Evolutionary conservation across 345 rosid species (phyloP).

Genomic region (Clausena lansium): DNA sequence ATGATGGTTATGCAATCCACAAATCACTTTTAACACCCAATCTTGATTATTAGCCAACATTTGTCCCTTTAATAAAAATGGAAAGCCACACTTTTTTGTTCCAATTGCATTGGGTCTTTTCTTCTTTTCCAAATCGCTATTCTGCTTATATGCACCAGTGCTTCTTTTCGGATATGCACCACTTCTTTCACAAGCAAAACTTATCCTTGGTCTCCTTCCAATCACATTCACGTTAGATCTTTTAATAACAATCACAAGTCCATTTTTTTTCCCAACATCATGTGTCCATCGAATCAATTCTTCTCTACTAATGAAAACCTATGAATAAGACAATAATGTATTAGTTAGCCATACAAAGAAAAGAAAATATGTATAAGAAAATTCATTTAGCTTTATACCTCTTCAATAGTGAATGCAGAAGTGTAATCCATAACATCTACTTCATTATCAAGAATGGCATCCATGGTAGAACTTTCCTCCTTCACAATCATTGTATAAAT

Average conservation of each 20-base stretch:
- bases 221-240: conserved; percentile 9
- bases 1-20: no score
- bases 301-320: no score
- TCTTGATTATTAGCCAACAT: no score
- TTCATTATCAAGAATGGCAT: neutral
- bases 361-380: neutral
- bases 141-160: neutral
- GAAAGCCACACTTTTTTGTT: no score
- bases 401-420: conserved; percentile 4
- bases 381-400: no score
- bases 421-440: neutral
- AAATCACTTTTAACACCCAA: no score
- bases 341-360: neutral
- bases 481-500: neutral
- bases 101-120: no score
- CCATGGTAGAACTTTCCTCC: conserved; percentile 14
- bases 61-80: no score
- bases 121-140: neutral
- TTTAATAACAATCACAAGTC: conserved; percentile 8
- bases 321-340: no score
- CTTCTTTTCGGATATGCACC: neutral
- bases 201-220: conserved; percentile 17
- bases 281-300: conserved; percentile 6
- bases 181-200: conserved; percentile 15
- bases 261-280: no score